Evolutionary conservation across 2,329 filamentous ascomycete species (phyloP), one percentile per base, ranked within the genome.

Genomic region (Colletotrichum plurivorum): DNA sequence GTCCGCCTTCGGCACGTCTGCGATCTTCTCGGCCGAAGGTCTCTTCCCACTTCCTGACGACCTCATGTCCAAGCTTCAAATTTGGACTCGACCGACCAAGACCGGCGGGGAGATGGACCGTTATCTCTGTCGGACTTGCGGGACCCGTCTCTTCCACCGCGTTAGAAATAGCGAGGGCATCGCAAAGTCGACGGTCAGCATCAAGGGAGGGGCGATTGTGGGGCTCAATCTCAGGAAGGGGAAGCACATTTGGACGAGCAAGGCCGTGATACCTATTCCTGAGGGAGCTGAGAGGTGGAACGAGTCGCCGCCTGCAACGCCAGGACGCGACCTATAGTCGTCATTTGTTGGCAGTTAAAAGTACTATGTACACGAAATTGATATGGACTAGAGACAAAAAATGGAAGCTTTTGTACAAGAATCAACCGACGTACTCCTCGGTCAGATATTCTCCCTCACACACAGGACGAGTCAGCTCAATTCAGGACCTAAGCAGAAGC

Each of bases 121-220:
- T 73, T 83, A 79, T 65, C 82, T 83, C 63, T 83, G 80, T 71
- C 77, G 76, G 20, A 73, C 70, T 3, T 85, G 84, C 73, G 85
- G 85, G 10, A 80, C 79, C n/a, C 80, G 85, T 13, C 60, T 87
- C n/a, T 73, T 86, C 27, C 85, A 87, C 70, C 81, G 82, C 52
- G 75, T 79, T 48, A 74, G 80, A 22, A 72, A 79, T 7, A 69
- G 76, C 1, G 79, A 84, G 64, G 84, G 84, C 2, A 76, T 71
- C 4, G 75, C 79, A 5, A 75, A 78, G 25, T 39, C 75, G 0
- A 82, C 78, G 0, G 67, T 86, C 9, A 82, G 78, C 20, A 74
- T 87, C 70, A 87, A 87, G 75, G 85, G 82, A 4, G 85, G 85
- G 0, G 77, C 80, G 12, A 69, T 86, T 16, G 73, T 83, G 20